A percentile compares a stretch with the other conserved stretches of the same genome.
Conservation (phyloP, 1,139 yeast genomes). For the Kurtzmaniella quercitrusa region DNA sequence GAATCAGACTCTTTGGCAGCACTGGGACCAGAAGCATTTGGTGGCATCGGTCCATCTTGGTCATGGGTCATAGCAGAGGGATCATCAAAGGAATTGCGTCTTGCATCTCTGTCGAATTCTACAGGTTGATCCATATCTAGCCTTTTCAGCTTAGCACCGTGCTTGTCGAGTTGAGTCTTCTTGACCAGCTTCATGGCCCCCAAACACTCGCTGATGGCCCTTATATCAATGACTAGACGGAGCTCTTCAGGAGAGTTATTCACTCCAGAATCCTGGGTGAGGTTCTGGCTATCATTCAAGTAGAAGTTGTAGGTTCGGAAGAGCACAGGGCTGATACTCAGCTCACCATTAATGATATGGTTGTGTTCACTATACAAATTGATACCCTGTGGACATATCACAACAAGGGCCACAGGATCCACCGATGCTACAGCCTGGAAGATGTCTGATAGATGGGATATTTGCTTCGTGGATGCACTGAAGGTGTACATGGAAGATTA, state of each 20-base stretch:
- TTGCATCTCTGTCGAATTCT: too few species aligned
- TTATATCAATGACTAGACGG: slow-evolving; percentile 36
- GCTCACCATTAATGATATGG: slow-evolving; percentile 33
- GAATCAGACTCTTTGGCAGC: not conserved
- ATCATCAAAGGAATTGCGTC: too few species aligned
- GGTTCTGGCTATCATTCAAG: slow-evolving; percentile 10
- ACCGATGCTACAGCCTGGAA: slow-evolving; percentile 31
- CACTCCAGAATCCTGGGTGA: slow-evolving; percentile 6
- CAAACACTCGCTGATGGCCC: slow-evolving; percentile 32
- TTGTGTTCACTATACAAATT: slow-evolving; percentile 33
- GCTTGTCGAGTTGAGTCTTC: slow-evolving; percentile 8
- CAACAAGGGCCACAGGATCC: slow-evolving; percentile 32
- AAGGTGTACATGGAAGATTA: slow-evolving; percentile 13
- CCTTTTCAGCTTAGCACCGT: not conserved
- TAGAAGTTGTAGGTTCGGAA: slow-evolving; percentile 27
- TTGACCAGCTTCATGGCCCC: slow-evolving; percentile 20
- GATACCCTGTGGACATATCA: slow-evolving; percentile 30
- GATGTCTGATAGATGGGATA: slow-evolving; percentile 36
- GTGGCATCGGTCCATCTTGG: not conserved
- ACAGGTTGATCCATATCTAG: not conserved
- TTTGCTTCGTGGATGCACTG: slow-evolving; percentile 36
- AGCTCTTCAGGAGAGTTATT: slow-evolving; percentile 16
- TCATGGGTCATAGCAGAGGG: not conserved
- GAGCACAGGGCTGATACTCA: slow-evolving; percentile 33
- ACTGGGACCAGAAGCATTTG: not conserved